phyloP scores from a whole-genome alignment of 257 asterid genomes.

The Coffea canephora region DNA sequence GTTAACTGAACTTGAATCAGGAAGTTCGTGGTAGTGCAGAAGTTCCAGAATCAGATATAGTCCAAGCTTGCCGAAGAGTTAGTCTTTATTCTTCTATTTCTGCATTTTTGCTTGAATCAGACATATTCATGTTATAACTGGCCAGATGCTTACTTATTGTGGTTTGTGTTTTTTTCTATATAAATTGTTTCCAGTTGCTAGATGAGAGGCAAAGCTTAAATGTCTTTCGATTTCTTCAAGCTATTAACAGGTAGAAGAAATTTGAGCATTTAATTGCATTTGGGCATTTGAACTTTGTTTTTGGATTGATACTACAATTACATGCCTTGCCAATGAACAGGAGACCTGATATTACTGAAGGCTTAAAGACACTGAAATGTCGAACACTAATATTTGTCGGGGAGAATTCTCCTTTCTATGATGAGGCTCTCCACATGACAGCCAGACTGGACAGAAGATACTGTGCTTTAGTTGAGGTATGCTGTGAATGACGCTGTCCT shows the following conservation, averaged over 20 bases:
- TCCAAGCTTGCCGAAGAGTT: conserved; percentile 92
- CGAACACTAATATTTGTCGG: conserved; percentile 88
- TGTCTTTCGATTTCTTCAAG: conserved; percentile 76
- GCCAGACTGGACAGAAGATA: conserved; percentile 71
- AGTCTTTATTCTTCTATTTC: conserved; percentile 30
- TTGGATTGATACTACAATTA: neutral
- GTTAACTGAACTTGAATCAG: conserved; percentile 39
- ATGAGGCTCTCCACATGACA: conserved; percentile 68
- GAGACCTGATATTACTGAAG: conserved; percentile 73
- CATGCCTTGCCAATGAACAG: conserved; percentile 37
- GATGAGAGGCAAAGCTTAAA: conserved; percentile 86
- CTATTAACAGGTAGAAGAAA: conserved; percentile 56
- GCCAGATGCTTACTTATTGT: neutral
- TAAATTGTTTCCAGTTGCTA: conserved; percentile 51
- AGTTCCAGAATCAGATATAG: conserved; percentile 79
- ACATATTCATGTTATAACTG: neutral
- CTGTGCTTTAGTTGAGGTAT: conserved; percentile 92
- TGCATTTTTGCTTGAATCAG: conserved; percentile 2
- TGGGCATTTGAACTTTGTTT: neutral
- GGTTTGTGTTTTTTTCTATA: conserved; percentile 7
- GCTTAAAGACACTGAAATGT: conserved; percentile 64
- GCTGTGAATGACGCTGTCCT: conserved; percentile 1
- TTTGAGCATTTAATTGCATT: neutral
- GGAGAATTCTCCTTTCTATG: conserved; percentile 72
- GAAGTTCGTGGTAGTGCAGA: conserved; percentile 75